phyloP scores from a whole-genome alignment of 345 rosid species.

The Salix brachista region DNA sequence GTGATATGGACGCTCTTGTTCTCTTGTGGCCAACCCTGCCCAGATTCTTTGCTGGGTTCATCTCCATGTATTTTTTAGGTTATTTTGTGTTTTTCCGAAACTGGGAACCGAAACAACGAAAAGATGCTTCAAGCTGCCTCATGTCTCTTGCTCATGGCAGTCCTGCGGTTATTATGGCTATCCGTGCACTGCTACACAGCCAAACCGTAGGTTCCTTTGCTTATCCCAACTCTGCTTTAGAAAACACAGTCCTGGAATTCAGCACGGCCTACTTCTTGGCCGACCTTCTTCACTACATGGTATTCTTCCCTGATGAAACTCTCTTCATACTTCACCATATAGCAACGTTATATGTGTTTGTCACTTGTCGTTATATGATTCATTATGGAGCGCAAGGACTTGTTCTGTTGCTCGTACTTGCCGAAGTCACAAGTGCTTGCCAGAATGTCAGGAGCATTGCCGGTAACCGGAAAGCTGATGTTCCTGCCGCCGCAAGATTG shows the following conservation, averaged over 20 bases:
- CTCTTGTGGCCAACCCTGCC: constrained; percentile 12
- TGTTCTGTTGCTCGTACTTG: constrained; percentile 55
- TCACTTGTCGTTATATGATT: constrained; percentile 60
- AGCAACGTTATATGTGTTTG: constrained; percentile 65
- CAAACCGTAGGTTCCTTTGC: constrained; percentile 30
- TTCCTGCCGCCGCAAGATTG: constrained; percentile 43
- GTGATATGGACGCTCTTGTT: constrained; percentile 29
- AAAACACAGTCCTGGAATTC: constrained; percentile 63
- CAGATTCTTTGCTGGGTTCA: constrained; percentile 45
- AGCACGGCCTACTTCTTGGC: constrained; percentile 68
- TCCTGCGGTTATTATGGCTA: constrained; percentile 59
- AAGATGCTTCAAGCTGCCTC: constrained; percentile 72
- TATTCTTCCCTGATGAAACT: constrained; percentile 53
- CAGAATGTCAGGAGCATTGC: constrained; percentile 72
- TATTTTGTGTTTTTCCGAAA: constrained; percentile 49
- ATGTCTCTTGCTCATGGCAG: constrained; percentile 74
- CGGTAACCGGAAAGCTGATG: constrained; percentile 35
- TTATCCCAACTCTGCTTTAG: constrained; percentile 47
- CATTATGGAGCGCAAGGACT: constrained; percentile 57
- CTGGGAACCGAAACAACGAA: constrained; percentile 51
- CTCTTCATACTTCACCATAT: constrained; percentile 88
- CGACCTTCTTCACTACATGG: constrained; percentile 67
- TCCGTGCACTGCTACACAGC: constrained; percentile 30
- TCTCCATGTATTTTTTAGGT: constrained; percentile 38
- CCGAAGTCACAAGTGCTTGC: constrained; percentile 74